Conservation (phyloP, 768 basidiomycete species). For the Termitomyces eurrhizus region DNA sequence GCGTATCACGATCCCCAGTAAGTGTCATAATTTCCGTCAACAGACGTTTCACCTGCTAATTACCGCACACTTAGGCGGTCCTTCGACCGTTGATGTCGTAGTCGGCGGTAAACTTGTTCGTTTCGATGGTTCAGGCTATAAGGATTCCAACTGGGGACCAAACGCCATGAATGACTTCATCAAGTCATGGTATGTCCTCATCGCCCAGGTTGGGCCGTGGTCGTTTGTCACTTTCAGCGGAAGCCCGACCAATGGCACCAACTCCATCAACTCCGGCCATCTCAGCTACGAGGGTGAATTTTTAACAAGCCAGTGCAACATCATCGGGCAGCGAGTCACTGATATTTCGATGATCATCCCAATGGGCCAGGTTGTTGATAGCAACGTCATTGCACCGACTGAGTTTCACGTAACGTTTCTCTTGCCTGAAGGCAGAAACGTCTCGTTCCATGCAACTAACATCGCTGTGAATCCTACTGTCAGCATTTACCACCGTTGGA, state of each 20-base stretch:
- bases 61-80: conserved; percentile 3
- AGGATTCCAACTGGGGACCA: conserved; percentile 16
- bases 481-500: conserved; percentile 16
- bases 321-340: conserved; percentile 13
- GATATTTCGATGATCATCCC: conserved; percentile 14
- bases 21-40: neutral
- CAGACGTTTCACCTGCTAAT: neutral
- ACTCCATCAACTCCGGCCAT: conserved; percentile 14
- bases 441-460: conserved; percentile 14
- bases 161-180: conserved; percentile 16
- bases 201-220: conserved; percentile 16
- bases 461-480: conserved; percentile 12
- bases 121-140: conserved; percentile 13
- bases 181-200: conserved; percentile 15
- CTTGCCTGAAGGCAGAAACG: conserved; percentile 3
- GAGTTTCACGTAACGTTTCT: conserved; percentile 14
- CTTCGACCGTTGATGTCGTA: conserved; percentile 9
- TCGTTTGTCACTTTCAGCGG: conserved; percentile 16
- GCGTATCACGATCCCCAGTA: conserved; percentile 13
- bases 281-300: conserved; percentile 13
- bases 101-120: conserved; percentile 9
- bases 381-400: conserved; percentile 10
- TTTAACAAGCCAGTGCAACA: conserved; percentile 14
- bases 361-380: conserved; percentile 8
- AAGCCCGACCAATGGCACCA: conserved; percentile 10